Base-by-base conservation (phyloP, 2,329 filamentous ascomycete species). In the Colletotrichum falcatum region DNA sequence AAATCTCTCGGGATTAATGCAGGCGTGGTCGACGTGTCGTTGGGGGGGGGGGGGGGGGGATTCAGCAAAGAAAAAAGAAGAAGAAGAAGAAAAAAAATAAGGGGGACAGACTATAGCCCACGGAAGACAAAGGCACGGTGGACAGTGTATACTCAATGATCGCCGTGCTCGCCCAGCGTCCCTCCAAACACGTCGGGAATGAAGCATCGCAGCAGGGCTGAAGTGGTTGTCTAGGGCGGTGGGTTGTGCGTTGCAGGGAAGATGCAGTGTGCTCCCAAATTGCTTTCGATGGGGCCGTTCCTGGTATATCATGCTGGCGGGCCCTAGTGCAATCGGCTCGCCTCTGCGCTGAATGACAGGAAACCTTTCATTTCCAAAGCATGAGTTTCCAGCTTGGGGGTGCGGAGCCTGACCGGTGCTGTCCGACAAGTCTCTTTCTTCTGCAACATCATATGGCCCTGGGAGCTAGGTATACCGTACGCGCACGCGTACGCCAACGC, bases 331-430 rank as follows among this genome's bases (percentile, higher is more conserved):
- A 7, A 44, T 16, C 23, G 30, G 55, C 30, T 53, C 33, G 42
- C 56, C 33, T 46, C 44, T 46, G 35, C 39, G 63, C 35, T 66
- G 42, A 56, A 28, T 62, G 42, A 62, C 58, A 37, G 58, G 28
- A 46, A 59, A 59, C 33, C 49, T 49, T 58, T 70, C 67, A 70
- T 70, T 70, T 70, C 67, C 67, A 70, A 61, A 61, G 67, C 67
- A 70, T 70, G 58, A 70, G 63, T 33, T 33, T 58, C 51, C 20
- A 59, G 51, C 55, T 35, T 33, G 26, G 18, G 44, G 4, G 53
- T 67, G 63, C 67, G 67, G 63, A 70, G 64, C 58, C 33, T 37
- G 33, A 18, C 28, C 46, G 51, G 58, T 48, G 33, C 30, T 48
- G 44, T 8, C 48, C 51, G 46, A 51, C 42, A 51, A n/a, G 14